A percentile compares a stretch with the other conserved stretches of the same genome.
Conservation (phyloP, 208 protist species). For the Spongospora subterranea region DNA sequence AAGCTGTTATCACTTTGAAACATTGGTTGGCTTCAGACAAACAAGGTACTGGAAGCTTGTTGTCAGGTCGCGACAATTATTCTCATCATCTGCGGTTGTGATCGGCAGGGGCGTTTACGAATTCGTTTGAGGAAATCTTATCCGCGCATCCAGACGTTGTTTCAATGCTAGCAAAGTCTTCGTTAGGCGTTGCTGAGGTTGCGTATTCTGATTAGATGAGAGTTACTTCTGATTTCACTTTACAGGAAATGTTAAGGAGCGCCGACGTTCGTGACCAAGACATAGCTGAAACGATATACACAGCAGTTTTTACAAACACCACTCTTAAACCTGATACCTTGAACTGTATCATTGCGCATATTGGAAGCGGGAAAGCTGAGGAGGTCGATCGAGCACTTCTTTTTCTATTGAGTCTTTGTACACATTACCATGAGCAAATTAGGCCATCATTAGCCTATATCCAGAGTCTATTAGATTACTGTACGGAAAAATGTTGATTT, state of each 20-base stretch:
- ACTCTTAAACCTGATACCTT: background rate
- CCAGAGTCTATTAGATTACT: background rate
- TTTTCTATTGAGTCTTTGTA: background rate
- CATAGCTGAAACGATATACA: background rate
- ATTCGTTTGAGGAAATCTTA: background rate
- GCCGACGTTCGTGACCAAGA: background rate
- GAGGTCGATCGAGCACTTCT: background rate
- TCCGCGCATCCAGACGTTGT: background rate
- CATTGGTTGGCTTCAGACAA: background rate
- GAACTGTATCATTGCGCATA: background rate
- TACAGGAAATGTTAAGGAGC: background rate
- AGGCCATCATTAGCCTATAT: background rate
- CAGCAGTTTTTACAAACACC: background rate
- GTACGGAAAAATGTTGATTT: background rate
- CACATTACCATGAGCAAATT: background rate
- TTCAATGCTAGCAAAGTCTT: background rate
- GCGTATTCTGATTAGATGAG: background rate
- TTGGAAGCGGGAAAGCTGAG: background rate
- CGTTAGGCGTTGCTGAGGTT: background rate
- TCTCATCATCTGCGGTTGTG: no score
- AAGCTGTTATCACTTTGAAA: background rate
- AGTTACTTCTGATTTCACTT: background rate
- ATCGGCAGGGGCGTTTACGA: background rate
- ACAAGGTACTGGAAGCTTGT: background rate
- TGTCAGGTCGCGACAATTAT: background rate